phyloP scores from a whole-genome alignment of 2,329 filamentous ascomycete genomes.

The Thielaviopsis musarum region DNA sequence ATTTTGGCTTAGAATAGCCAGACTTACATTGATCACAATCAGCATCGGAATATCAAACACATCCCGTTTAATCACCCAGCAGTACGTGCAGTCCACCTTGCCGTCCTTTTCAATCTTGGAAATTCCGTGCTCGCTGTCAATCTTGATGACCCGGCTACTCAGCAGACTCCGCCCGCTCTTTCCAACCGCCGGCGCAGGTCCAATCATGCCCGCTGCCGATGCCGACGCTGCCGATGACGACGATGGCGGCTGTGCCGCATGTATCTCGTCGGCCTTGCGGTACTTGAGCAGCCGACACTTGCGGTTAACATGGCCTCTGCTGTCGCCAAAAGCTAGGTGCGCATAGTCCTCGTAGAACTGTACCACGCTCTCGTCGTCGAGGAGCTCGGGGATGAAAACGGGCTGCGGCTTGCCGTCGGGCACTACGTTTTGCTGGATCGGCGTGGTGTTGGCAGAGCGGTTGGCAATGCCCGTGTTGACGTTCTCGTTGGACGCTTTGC shows the following conservation, averaged over 20 bases:
- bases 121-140: slow-evolving; percentile 62
- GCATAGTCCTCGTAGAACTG: slow-evolving; percentile 95
- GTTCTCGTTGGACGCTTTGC: slow-evolving; percentile 75
- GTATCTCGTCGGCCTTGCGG: slow-evolving; percentile 27
- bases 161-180: slow-evolving; percentile 27
- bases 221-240: slow-evolving; percentile 15
- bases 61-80: slow-evolving; percentile 92
- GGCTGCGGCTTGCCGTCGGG: slow-evolving; percentile 45
- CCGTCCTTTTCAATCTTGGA: slow-evolving; percentile 71
- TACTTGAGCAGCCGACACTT: slow-evolving; percentile 84
- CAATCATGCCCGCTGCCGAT: not conserved
- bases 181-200: slow-evolving; percentile 12
- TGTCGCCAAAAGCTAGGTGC: slow-evolving; percentile 80
- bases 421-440: slow-evolving; percentile 24
- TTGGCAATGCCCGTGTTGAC: slow-evolving; percentile 50
- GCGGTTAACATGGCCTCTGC: slow-evolving; percentile 66
- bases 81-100: slow-evolving; percentile 87
- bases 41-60: slow-evolving; percentile 98
- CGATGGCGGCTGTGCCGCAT: not conserved
- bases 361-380: slow-evolving; percentile 85
- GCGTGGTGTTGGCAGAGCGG: slow-evolving; percentile 33
- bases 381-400: slow-evolving; percentile 78
- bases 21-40: slow-evolving; percentile 91
- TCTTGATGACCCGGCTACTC: slow-evolving; percentile 42
- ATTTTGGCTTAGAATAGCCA: not conserved